These are phyloP conservation scores for Quercus phellos DNA, from an alignment of 331 rosid genomes.

Conservation along the genomic window DNA sequence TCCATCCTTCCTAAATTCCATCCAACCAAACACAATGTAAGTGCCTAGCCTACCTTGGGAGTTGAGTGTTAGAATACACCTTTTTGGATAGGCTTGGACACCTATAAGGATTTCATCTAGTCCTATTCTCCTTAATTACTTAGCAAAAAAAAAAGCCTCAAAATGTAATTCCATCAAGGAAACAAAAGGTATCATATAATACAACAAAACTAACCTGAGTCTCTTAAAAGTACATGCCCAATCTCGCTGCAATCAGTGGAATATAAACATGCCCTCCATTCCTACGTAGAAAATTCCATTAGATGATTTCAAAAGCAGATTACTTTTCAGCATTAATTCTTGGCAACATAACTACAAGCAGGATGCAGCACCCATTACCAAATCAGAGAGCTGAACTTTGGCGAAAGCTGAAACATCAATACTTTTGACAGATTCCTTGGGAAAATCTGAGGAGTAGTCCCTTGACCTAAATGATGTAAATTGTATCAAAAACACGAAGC, in stretches of 20 bases:
- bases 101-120: no score
- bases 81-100: no score
- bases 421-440: slow-evolving; percentile 40
- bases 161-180: not conserved
- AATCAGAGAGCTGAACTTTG: slow-evolving; percentile 67
- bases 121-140: no score
- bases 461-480: slow-evolving; percentile 44
- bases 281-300: slow-evolving; percentile 38
- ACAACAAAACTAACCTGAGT: slow-evolving; percentile 56
- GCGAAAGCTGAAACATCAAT: slow-evolving; percentile 51
- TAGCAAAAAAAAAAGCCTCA: not conserved
- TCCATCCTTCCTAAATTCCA: no score
- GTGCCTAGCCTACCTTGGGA: no score
- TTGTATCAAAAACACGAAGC: slow-evolving; percentile 17
- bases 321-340: slow-evolving; percentile 12
- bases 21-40: no score
- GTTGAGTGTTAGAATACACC: no score
- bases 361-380: slow-evolving; percentile 47
- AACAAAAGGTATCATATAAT: slow-evolving; percentile 7
- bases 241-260: slow-evolving; percentile 82
- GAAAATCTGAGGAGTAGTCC: slow-evolving; percentile 37
- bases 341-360: slow-evolving; percentile 19
- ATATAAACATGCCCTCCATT: slow-evolving; percentile 69
- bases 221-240: slow-evolving; percentile 62
- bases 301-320: slow-evolving; percentile 15